These are phyloP conservation scores for Podospora pseudoanserina DNA, from an alignment of 495 filamentous ascomycete genomes.

Conservation along the genomic window DNA sequence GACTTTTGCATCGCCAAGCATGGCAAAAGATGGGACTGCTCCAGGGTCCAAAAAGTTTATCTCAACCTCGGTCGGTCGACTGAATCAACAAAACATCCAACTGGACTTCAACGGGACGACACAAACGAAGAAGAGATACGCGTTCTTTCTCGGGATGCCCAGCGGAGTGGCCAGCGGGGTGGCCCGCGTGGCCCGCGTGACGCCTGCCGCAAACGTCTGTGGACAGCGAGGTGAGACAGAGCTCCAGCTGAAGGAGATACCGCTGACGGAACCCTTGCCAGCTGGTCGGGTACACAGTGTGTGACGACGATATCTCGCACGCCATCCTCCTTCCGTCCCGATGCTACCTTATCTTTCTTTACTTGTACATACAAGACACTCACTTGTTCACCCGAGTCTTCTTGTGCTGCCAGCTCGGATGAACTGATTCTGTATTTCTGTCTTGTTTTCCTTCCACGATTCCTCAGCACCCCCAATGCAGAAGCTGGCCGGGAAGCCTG, in stretches of 20 bases:
- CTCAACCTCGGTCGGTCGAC: not conserved
- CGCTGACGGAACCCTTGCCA: not conserved
- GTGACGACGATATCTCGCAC: not conserved
- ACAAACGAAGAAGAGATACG: not conserved
- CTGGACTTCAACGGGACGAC: too few species aligned
- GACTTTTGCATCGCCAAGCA: constrained; percentile 5
- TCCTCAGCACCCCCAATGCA: not conserved
- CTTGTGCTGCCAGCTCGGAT: not conserved
- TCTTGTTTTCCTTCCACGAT: not conserved
- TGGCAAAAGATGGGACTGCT: not conserved
- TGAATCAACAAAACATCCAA: not conserved
- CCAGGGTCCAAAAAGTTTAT: constrained; percentile 5
- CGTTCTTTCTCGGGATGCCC: not conserved
- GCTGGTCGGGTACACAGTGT: not conserved
- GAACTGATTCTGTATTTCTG: not conserved
- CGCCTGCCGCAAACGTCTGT: not conserved
- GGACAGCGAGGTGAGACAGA: not conserved
- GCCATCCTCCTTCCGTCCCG: not conserved
- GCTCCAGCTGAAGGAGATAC: not conserved
- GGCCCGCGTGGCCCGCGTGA: too few species aligned
- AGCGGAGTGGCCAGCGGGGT: too few species aligned
- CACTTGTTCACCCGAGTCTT: not conserved
- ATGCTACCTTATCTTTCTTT: not conserved
- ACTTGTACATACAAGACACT: too few species aligned
- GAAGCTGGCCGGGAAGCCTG: constrained; percentile 11